Percentiles rank a stretch among this genome's conserved stretches.
phyloP scores from a whole-genome alignment of 768 basidiomycete species.

The Phlebiopsis gigantea region DNA sequence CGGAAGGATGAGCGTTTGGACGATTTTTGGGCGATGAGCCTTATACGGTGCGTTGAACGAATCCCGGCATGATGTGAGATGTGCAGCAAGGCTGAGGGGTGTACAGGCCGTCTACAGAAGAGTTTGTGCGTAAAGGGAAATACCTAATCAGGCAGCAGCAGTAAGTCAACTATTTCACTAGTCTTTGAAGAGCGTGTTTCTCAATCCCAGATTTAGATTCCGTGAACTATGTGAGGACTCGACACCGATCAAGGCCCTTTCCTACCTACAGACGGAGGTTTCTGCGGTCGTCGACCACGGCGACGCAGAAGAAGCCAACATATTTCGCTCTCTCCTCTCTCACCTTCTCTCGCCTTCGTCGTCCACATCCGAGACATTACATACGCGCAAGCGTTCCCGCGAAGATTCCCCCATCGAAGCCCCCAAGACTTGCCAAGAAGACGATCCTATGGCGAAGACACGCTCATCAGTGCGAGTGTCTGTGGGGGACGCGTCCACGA shows the following conservation, averaged over 20 bases:
- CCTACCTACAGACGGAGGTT: constrained; percentile 67
- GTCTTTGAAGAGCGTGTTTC: too few species aligned
- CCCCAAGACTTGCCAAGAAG: background rate
- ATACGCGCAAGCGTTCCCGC: background rate
- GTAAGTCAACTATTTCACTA: too few species aligned
- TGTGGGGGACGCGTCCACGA: background rate
- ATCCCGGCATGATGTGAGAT: background rate
- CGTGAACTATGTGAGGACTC: constrained; percentile 74
- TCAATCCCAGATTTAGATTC: constrained; percentile 57
- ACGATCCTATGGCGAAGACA: background rate
- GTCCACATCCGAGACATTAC: background rate
- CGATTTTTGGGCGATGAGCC: constrained; percentile 74
- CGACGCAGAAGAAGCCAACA: constrained; percentile 52
- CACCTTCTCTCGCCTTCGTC: constrained; percentile 43
- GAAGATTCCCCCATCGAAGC: background rate
- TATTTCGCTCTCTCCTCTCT: constrained; percentile 61
- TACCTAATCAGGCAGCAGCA: constrained; percentile 68
- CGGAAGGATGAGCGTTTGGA: constrained; percentile 45
- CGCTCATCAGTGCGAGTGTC: background rate
- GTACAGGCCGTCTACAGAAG: constrained; percentile 53
- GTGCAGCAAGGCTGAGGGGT: background rate
- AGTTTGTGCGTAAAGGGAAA: constrained; percentile 57
- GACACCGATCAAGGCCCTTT: constrained; percentile 57
- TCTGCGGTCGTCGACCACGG: constrained; percentile 67
- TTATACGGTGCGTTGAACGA: constrained; percentile 46